phyloP scores from a whole-genome alignment of 768 basidiomycete species.

The Coprinopsis cinerea region DNA sequence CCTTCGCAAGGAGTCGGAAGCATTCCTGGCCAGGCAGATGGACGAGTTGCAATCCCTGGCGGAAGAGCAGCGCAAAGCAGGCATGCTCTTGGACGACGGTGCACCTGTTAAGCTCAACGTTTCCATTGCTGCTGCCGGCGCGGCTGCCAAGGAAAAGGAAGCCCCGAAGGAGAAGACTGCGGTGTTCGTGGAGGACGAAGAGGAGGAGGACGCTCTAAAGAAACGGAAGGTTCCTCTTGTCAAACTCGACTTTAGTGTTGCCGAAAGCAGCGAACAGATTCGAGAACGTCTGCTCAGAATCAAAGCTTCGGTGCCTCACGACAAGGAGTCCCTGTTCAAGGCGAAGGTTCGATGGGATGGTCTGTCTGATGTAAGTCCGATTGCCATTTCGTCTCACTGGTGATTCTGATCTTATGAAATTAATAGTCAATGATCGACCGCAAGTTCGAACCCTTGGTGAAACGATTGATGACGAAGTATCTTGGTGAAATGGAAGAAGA shows the following conservation, averaged over 20 bases:
- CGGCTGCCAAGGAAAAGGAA: constrained; percentile 38
- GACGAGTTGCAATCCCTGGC: constrained; percentile 91
- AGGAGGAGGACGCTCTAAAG: constrained; percentile 80
- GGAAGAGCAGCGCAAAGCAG: constrained; percentile 86
- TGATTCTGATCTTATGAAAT: constrained; percentile 14
- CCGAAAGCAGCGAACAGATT: constrained; percentile 72
- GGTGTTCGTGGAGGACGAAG: constrained; percentile 76
- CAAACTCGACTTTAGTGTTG: constrained; percentile 83
- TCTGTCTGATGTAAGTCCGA: constrained; percentile 65
- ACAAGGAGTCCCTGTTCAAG: constrained; percentile 76
- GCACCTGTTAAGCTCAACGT: constrained; percentile 86
- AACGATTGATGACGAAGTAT: constrained; percentile 77
- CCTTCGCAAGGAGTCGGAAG: constrained; percentile 85
- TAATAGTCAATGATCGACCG: constrained; percentile 72
- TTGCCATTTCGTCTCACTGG: not conserved
- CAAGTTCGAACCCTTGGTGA: constrained; percentile 82
- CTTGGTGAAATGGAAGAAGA: constrained; percentile 92
- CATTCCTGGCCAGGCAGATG: constrained; percentile 91
- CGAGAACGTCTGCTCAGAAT: constrained; percentile 79
- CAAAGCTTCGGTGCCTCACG: constrained; percentile 63
- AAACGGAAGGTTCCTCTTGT: constrained; percentile 85
- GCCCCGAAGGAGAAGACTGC: constrained; percentile 42
- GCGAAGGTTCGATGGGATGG: constrained; percentile 90
- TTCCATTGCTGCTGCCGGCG: constrained; percentile 42
- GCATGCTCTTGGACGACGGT: constrained; percentile 85